A percentile compares a stretch with the other conserved stretches of the same genome.
phyloP scores from a whole-genome alignment of 2,329 filamentous ascomycete species.

The Hortaea werneckii region DNA sequence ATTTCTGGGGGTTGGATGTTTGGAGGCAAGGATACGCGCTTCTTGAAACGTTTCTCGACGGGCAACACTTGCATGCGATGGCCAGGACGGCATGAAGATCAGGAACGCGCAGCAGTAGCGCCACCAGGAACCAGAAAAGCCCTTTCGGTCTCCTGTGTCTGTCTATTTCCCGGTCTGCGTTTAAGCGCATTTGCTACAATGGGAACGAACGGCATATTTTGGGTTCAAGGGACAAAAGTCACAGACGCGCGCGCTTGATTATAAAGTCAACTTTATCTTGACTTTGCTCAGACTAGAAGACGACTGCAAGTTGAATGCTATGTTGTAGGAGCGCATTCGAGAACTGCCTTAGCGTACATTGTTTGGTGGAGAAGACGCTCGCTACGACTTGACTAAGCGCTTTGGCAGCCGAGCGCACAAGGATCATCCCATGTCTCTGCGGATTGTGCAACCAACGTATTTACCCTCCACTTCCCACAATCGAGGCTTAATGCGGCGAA shows the following conservation, averaged over 20 bases:
- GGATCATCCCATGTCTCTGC: neutral
- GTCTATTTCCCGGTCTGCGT: neutral
- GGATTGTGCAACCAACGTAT: slow-evolving; percentile 2
- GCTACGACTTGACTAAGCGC: neutral
- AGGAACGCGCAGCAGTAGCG: slow-evolving; percentile 25
- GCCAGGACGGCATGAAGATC: slow-evolving; percentile 19
- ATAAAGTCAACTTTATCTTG: too few relatives aligned
- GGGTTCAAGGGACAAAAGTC: too few relatives aligned
- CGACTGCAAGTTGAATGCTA: too few relatives aligned
- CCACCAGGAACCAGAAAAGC: slow-evolving; percentile 6
- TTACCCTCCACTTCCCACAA: neutral
- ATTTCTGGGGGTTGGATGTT: too few relatives aligned
- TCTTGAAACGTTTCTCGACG: slow-evolving; percentile 11
- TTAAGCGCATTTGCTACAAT: neutral
- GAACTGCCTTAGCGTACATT: neutral
- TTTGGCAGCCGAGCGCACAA: neutral
- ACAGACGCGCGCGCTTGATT: too few relatives aligned
- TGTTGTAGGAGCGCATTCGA: too few relatives aligned
- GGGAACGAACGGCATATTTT: too few relatives aligned
- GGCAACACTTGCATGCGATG: too few relatives aligned
- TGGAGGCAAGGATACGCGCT: slow-evolving; percentile 10
- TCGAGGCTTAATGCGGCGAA: neutral
- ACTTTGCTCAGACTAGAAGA: too few relatives aligned
- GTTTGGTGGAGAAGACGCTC: slow-evolving; percentile 3
- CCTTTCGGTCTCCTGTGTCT: neutral